A percentile compares a stretch with the other conserved stretches of the same genome.
Evolutionary conservation across 805 yeast species (phyloP).

Genomic region (Ogataea ramenticola): DNA sequence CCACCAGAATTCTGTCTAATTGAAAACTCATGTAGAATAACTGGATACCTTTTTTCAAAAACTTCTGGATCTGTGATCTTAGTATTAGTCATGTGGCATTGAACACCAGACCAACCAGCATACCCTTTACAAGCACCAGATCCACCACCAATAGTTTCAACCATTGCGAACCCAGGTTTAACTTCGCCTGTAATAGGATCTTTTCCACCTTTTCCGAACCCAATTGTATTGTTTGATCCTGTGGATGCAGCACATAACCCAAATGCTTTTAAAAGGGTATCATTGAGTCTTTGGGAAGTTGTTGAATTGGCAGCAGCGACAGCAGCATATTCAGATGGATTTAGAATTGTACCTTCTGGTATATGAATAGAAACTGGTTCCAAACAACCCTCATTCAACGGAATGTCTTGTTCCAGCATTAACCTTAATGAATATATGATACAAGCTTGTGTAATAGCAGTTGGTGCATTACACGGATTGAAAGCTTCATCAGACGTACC

Average conservation of each 20-base stretch:
- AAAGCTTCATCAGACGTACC: constrained; percentile 46
- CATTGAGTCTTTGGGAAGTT: constrained; percentile 83
- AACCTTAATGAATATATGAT: constrained; percentile 44
- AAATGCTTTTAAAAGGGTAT: constrained; percentile 74
- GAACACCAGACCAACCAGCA: constrained; percentile 30
- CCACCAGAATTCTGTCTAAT: constrained; percentile 42
- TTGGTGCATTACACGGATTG: constrained; percentile 48
- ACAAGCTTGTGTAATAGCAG: constrained; percentile 46
- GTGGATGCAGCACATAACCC: constrained; percentile 83
- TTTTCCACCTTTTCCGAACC: constrained; percentile 61
- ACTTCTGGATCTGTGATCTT: constrained; percentile 48
- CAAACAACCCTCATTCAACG: constrained; percentile 46
- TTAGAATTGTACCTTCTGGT: constrained; percentile 26
- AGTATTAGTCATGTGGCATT: constrained; percentile 49
- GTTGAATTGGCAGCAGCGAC: constrained; percentile 44
- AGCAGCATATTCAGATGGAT: constrained; percentile 39
- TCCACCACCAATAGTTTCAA: constrained; percentile 51
- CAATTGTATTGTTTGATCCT: constrained; percentile 82
- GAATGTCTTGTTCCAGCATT: constrained; percentile 48
- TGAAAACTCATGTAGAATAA: constrained; percentile 36
- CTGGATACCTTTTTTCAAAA: constrained; percentile 45
- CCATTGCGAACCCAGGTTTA: constrained; percentile 37
- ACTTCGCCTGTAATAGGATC: constrained; percentile 28
- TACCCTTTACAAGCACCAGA: constrained; percentile 42
- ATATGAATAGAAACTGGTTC: constrained; percentile 21